Conservation (phyloP, 2,329 filamentous ascomycete genomes). For the Tricladium varicosporioides region DNA sequence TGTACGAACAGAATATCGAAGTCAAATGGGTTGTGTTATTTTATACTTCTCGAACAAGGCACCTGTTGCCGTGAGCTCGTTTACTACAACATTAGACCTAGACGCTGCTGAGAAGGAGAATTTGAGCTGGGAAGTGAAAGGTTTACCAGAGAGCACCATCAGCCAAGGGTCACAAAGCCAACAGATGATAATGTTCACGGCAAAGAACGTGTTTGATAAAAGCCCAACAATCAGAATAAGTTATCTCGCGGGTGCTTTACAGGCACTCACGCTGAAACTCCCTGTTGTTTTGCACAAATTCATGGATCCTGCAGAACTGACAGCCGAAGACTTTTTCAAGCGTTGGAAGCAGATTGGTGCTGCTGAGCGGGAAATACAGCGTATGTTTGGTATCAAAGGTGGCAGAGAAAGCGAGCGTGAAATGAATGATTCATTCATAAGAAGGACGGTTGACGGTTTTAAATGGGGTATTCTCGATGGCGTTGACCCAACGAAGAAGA, state of each 20-base stretch:
- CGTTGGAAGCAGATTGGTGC: slow-evolving; percentile 98
- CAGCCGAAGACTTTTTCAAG: slow-evolving; percentile 95
- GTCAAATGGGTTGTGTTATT: slow-evolving; percentile 93
- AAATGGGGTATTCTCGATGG: slow-evolving; percentile 81
- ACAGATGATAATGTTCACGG: slow-evolving; percentile 93
- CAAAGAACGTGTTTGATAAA: slow-evolving; percentile 75
- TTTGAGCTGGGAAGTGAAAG: slow-evolving; percentile 84
- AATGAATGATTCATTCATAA: slow-evolving; percentile 69
- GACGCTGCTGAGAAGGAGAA: slow-evolving; percentile 62
- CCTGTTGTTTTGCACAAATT: slow-evolving; percentile 91
- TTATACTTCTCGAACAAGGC: slow-evolving; percentile 96
- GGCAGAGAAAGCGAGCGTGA: slow-evolving; percentile 57
- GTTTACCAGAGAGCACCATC: slow-evolving; percentile 80
- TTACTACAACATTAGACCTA: slow-evolving; percentile 91
- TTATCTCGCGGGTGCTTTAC: slow-evolving; percentile 89
- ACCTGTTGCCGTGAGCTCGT: slow-evolving; percentile 77
- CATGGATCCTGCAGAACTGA: slow-evolving; percentile 87
- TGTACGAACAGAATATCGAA: slow-evolving; percentile 88
- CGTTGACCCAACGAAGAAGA: slow-evolving; percentile 90
- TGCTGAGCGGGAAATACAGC: slow-evolving; percentile 80
- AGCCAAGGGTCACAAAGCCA: slow-evolving; percentile 74
- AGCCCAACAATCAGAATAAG: slow-evolving; percentile 90
- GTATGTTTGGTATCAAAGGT: slow-evolving; percentile 69
- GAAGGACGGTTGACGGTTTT: slow-evolving; percentile 76
- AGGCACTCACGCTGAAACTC: slow-evolving; percentile 87